Evolutionary conservation across 345 rosid genomes (phyloP).

Genomic region (Citrus glauca): DNA sequence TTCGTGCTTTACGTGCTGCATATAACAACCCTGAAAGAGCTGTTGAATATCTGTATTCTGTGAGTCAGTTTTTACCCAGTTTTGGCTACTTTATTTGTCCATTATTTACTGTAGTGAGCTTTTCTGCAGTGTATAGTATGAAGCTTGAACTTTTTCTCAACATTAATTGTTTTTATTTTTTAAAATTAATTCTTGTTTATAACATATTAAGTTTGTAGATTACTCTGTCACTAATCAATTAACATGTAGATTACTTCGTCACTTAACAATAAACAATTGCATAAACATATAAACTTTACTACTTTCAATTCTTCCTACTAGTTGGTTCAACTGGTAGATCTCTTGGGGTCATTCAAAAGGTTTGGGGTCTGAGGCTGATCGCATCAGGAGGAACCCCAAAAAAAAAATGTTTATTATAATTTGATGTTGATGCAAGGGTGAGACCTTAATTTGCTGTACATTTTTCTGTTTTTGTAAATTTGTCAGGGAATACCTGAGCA

Average conservation of each 20-base stretch:
- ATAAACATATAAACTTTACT: not conserved
- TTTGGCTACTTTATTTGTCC: not conserved
- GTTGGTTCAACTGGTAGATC: not conserved
- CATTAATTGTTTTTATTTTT: not conserved
- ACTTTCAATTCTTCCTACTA: not conserved
- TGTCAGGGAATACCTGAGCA: slow-evolving; percentile 62
- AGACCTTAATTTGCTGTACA: not conserved
- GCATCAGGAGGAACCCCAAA: not conserved
- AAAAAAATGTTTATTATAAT: not conserved
- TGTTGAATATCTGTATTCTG: slow-evolving; percentile 60
- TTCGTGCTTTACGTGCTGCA: slow-evolving; percentile 62
- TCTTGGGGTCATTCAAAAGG: not conserved
- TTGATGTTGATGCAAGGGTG: not conserved
- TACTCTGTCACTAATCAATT: not conserved
- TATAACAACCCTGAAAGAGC: slow-evolving; percentile 68
- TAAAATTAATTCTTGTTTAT: not conserved
- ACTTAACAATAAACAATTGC: not conserved
- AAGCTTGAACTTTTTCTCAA: not conserved
- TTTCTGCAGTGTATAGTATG: not conserved
- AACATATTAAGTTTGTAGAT: not conserved
- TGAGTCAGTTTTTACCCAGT: slow-evolving; percentile 22
- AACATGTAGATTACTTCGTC: not conserved
- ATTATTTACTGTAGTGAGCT: not conserved
- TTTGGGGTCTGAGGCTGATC: not conserved
- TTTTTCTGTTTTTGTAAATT: not conserved